Conservation (phyloP, 345 rosid genomes). For the Stellera chamaejasme region DNA sequence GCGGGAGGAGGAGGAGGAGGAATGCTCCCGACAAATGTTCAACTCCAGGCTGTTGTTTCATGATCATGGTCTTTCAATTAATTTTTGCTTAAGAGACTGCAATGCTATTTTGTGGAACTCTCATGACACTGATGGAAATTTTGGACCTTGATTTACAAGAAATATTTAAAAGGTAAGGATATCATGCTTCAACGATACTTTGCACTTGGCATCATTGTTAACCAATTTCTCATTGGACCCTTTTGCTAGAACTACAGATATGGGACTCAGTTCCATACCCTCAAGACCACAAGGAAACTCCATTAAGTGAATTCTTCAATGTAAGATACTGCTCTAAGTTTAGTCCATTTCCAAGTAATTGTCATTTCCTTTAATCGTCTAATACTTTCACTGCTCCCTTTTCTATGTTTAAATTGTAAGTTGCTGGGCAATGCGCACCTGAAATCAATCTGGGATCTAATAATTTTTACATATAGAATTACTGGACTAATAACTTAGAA, state of each 20-base stretch:
- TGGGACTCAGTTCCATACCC: conserved; percentile 98
- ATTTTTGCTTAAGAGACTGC: no score
- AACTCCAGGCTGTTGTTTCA: no score
- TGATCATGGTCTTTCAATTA: no score
- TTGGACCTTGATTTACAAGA: conserved; percentile 89
- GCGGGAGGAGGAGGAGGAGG: no score
- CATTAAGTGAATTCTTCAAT: conserved; percentile 91
- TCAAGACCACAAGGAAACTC: conserved; percentile 85
- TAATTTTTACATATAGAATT: no score
- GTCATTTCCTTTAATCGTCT: conserved; percentile 8
- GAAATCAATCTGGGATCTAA: no score
- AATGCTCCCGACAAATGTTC: no score
- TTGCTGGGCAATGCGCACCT: no score
- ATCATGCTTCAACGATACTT: conserved; percentile 14
- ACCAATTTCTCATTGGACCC: conserved; percentile 8
- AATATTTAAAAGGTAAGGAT: conserved; percentile 80
- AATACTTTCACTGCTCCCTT: conserved; percentile 8
- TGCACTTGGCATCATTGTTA: conserved; percentile 6
- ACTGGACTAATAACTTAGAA: no score
- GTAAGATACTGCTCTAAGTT: conserved; percentile 30
- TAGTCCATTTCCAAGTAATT: background rate
- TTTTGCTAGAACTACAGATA: conserved; percentile 48
- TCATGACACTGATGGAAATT: conserved; percentile 95
- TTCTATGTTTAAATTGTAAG: conserved; percentile 90
- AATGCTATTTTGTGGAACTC: no score